Conservation (phyloP, 176 grass and related monocot genomes). For the Musa troglodytarum region DNA sequence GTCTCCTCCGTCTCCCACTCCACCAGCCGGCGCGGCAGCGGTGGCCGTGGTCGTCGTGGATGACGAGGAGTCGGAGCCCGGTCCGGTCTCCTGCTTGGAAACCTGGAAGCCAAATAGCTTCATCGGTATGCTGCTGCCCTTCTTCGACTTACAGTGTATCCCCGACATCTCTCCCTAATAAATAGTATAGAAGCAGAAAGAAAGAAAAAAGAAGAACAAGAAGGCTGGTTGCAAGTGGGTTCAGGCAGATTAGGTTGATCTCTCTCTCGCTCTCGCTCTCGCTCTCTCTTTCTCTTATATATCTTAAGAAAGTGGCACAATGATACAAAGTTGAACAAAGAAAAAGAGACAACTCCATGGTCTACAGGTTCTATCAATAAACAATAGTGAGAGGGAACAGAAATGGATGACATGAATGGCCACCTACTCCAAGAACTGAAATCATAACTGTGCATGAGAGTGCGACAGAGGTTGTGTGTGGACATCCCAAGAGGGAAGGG, state of each 20-base stretch:
- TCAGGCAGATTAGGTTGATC: background rate
- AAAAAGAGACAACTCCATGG: background rate
- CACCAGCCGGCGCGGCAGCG: constrained; percentile 1
- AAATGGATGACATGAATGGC: constrained; percentile 33
- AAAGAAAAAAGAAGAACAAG: constrained; percentile 10
- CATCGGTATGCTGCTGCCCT: constrained; percentile 55
- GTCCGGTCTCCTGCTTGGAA: constrained; percentile 35
- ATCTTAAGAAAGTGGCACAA: background rate
- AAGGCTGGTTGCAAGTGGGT: background rate
- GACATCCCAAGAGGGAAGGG: constrained; percentile 6
- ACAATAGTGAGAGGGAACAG: background rate
- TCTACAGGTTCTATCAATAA: background rate
- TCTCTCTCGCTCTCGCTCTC: too few species aligned
- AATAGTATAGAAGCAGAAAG: background rate
- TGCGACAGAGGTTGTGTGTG: background rate
- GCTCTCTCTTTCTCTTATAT: too few species aligned
- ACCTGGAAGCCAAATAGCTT: constrained; percentile 95
- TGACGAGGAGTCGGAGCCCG: constrained; percentile 70
- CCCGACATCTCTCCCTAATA: background rate
- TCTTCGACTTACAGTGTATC: background rate
- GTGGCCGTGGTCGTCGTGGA: constrained; percentile 41
- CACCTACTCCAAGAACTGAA: background rate
- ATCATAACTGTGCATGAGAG: background rate
- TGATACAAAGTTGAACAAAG: background rate
- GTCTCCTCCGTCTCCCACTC: constrained; percentile 17